Evolutionary conservation across 352 stramenopile species (phyloP), one percentile per base, ranked within the genome.

Genomic region (Phytophthora hibernalis): DNA sequence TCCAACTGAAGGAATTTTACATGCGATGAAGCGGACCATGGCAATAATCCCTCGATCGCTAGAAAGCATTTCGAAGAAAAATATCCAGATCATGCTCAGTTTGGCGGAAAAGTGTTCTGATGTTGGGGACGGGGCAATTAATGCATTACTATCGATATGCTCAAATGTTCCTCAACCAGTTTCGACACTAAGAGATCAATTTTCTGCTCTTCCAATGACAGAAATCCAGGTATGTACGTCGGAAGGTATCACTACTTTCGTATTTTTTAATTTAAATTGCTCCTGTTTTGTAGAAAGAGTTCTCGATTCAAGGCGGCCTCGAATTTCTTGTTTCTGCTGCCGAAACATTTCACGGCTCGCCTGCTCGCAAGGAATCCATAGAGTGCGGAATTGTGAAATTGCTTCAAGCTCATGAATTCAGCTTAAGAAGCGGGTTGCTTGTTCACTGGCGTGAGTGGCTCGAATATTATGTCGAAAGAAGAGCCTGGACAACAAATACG

Each of bases 211-310:
- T 12, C 18, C 22, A 15, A 72, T 72, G 64, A 72, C 64, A 48
- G 21, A 61, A 54, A 30, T 28, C 2, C 64, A 72, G 64, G 64
- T 72, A 54, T 56, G 64, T 72, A 54, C 20, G 35, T 9, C 6
- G 4, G 35, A 31, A 16, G 12, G 1, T 20, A 42, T 9, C 4
- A 18, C 35, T 40, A n/a, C 5, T 18, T 42, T 16, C 12, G 13
- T 6, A 20, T 42, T 8, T 18, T 42, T 42, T 42, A 42, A 48
- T 40, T 57, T 22, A 58, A 26, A 18, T 48, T 21, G 30, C 28
- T 35, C n/a, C 16, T 55, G 8, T 12, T 53, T 11, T 40, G 24
- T 35, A 72, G 64, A 57, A 40, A 54, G 3, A 22, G 30, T 72
- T 72, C 40, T 15, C 18, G 15, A 51, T 11, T 31, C 31, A 53